Base-by-base conservation (phyloP, 2,329 filamentous ascomycete species). In the Phialophora expanda region DNA sequence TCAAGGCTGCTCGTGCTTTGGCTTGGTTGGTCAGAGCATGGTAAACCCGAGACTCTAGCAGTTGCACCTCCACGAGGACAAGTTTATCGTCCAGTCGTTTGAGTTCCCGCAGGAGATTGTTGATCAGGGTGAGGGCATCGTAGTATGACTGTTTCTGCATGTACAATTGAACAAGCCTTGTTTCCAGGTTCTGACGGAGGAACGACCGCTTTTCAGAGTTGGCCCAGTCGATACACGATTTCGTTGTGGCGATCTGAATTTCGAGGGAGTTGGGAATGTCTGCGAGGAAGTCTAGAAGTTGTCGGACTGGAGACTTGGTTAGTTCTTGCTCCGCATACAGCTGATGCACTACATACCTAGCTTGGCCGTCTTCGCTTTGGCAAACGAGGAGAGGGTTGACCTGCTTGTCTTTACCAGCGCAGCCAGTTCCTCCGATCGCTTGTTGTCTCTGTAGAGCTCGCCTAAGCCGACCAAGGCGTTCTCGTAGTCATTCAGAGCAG, bases 11-110 rank as follows among this genome's bases (percentile, higher is more conserved):
- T 75, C 95, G 91, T 58, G 92, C 93, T 83, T 99, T 99, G 75
- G 94, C 87, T 74, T 96, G 92, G 82, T 99, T 99, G 71, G 95
- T 95, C 66, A 99, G 86, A 44, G 95, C 94, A 79, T 99, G 96
- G 82, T 99, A 99, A 74, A 98, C 94, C 71, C 92, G 87, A 64
- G 94, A 98, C 82, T 99, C 95, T 72, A 99, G 87, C 66, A 99
- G 88, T 82, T 99, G 96, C 62, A 99, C 95, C 81, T 99, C 95
- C 28, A 99, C 95, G 67, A 99, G 85, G 72, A 97, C 93, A 71
- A 99, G 88, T 84, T 99, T 99, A 85, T 99, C 96, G 78, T 99
- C 95, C 73, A 99, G 86, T 64, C 96, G 92, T 86, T 98, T 98
- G 74, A 99, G 87, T 85, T 99, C 96, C 76, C 92, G 92, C 66